Conservation (phyloP, 495 filamentous ascomycete species). For the Aspergillus taichungensis region DNA sequence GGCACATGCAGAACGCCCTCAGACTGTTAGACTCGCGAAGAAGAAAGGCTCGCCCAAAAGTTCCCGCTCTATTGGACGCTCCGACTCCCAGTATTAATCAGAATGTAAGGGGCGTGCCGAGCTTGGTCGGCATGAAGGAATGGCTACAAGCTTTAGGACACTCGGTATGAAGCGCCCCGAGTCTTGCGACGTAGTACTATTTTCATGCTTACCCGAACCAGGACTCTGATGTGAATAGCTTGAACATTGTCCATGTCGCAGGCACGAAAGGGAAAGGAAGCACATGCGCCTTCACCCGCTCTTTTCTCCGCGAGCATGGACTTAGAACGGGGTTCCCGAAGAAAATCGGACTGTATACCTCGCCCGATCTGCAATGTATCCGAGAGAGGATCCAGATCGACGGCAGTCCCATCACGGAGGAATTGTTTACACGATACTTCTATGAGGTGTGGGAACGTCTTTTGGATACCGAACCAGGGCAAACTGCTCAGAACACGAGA, state of each 20-base stretch:
- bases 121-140: slow-evolving; percentile 16
- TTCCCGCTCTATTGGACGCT: background rate
- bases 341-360: slow-evolving; percentile 56
- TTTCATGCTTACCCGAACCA: slow-evolving; percentile 1
- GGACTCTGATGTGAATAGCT: slow-evolving; percentile 17
- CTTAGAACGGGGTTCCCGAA: slow-evolving; percentile 23
- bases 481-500: background rate
- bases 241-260: slow-evolving; percentile 40
- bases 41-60: slow-evolving; percentile 2
- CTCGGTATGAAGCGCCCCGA: slow-evolving; percentile 10
- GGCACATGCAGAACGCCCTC: background rate
- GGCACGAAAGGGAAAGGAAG: slow-evolving; percentile 47
- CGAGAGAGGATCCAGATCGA: slow-evolving; percentile 60
- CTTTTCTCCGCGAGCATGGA: slow-evolving; percentile 26
- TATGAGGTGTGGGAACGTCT: slow-evolving; percentile 58
- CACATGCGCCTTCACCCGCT: slow-evolving; percentile 39
- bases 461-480: slow-evolving; percentile 9
- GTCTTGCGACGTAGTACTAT: background rate
- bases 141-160: slow-evolving; percentile 21
- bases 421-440: slow-evolving; percentile 51
- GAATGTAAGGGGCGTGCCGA: slow-evolving; percentile 4
- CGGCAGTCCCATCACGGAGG: slow-evolving; percentile 37
- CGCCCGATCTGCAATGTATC: slow-evolving; percentile 52
- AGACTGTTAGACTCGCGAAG: slow-evolving; percentile 1
- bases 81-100: background rate